phyloP scores from a whole-genome alignment of 805 yeast species.

The Yamadazyma nakazawae region DNA sequence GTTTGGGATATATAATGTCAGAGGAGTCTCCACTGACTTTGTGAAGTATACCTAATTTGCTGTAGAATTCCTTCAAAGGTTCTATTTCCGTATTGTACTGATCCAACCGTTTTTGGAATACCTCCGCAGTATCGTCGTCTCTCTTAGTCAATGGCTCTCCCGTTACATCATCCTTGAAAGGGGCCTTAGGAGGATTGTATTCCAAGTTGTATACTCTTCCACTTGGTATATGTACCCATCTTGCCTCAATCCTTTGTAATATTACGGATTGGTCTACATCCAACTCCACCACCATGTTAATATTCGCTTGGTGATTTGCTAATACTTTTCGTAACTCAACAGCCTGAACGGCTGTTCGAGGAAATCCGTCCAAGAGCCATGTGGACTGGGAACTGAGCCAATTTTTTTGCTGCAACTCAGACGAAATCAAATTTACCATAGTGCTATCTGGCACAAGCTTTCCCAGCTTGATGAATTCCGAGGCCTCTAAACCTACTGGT shows the following conservation, averaged over 20 bases:
- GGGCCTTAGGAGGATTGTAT: slow-evolving; percentile 83
- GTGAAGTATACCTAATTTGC: slow-evolving; percentile 39
- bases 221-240: slow-evolving; percentile 81
- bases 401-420: slow-evolving; percentile 40
- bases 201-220: slow-evolving; percentile 85
- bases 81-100: slow-evolving; percentile 54
- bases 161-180: slow-evolving; percentile 82
- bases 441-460: slow-evolving; percentile 67
- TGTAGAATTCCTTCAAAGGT: slow-evolving; percentile 67
- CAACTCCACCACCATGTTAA: slow-evolving; percentile 81
- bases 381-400: slow-evolving; percentile 46
- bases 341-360: slow-evolving; percentile 79
- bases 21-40: slow-evolving; percentile 75
- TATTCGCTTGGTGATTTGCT: slow-evolving; percentile 29
- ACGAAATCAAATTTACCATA: slow-evolving; percentile 57
- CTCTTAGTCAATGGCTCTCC: slow-evolving; percentile 83
- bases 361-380: slow-evolving; percentile 91
- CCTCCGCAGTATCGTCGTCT: slow-evolving; percentile 76
- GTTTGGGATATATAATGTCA: slow-evolving; percentile 77
- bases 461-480: slow-evolving; percentile 57
- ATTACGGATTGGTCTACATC: slow-evolving; percentile 86
- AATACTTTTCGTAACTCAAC: slow-evolving; percentile 48
- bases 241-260: slow-evolving; percentile 72
- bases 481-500: slow-evolving; percentile 54
- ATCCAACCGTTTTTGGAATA: slow-evolving; percentile 64